These are phyloP conservation scores for Diplodia intermedia DNA, from an alignment of 2,329 filamentous ascomycete genomes.

Conservation along the genomic window DNA sequence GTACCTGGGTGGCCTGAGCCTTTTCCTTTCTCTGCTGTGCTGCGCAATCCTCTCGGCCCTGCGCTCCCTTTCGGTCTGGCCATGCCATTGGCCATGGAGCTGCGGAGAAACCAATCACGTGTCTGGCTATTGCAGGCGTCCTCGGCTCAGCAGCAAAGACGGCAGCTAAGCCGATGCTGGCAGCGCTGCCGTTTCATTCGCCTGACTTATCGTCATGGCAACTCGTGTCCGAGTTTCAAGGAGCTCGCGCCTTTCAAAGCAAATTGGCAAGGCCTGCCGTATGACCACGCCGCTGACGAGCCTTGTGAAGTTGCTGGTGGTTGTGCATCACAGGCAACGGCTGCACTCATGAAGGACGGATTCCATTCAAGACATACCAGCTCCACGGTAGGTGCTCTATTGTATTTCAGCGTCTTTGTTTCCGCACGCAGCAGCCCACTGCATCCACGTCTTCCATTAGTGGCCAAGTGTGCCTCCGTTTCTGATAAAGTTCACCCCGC, in stretches of 20 bases:
- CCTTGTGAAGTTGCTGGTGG: neutral
- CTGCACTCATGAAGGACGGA: neutral
- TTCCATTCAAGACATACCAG: neutral
- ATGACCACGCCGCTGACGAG: neutral
- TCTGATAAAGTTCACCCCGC: neutral
- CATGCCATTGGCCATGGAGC: neutral
- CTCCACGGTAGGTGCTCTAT: neutral
- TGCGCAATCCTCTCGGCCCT: neutral
- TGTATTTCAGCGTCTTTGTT: neutral
- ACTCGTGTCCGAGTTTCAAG: neutral
- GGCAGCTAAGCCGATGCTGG: neutral
- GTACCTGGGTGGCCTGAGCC: conserved; percentile 16
- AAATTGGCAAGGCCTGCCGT: neutral
- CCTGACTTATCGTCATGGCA: neutral
- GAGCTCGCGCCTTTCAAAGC: neutral
- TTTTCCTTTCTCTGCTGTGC: neutral
- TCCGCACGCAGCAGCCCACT: neutral
- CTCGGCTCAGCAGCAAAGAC: neutral
- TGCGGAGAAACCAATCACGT: neutral
- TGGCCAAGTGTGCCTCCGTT: neutral
- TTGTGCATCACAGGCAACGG: neutral
- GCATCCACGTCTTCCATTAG: neutral
- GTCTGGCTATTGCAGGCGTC: neutral
- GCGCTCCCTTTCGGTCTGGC: neutral
- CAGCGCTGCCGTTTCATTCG: neutral